Evolutionary conservation across 129 eudicot species (phyloP), one percentile per base, ranked within the genome.

Genomic region (Ambrosia trifida): DNA sequence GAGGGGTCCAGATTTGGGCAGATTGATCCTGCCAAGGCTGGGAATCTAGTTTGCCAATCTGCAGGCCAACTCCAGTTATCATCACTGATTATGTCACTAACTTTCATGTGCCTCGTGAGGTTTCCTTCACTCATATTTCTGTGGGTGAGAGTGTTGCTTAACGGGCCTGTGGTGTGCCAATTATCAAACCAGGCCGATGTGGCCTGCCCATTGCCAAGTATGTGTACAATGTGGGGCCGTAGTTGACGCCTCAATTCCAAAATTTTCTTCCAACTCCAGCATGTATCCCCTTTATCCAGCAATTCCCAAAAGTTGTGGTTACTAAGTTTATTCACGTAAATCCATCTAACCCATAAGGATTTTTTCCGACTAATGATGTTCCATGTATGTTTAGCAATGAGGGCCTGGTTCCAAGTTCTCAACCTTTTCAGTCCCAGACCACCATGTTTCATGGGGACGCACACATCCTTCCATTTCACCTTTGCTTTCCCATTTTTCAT

Each of bases 71-170:
- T 11, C 14, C 51, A 45, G 2, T 10, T 0, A 0, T 16, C 51
- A 45, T 11, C 14, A 1, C 2, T 2, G 3, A 45, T 3, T 1
- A 45, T 11, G 2, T 45, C 51, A 3, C 2, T 2, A 11, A 45
- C 51, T 4, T 11, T 45, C 12, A 45, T 0, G 1, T 11, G 51
- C 1, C 51, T 4, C n/a, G 5, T 35, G 0, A 45, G 0, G 16
- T 2, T 4, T 11, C 3, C 51, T 0, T 45, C 51, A 45, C 4
- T 1, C 51, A 45, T 12, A 11, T 45, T 45, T 3, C 51, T 2
- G 11, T 45, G 4, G 0, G 51, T 3, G 3, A 45, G n/a, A 1
- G 1, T 0, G 0, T 45, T 3, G 0, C n/a, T 9, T 0, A 45
- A 4, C 0, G 51, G 51, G 0, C 51, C 51, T 3, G 2, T 2